These are phyloP conservation scores for Lizonia empirigonia DNA, from an alignment of 2,329 filamentous ascomycete genomes.

Conservation along the genomic window DNA sequence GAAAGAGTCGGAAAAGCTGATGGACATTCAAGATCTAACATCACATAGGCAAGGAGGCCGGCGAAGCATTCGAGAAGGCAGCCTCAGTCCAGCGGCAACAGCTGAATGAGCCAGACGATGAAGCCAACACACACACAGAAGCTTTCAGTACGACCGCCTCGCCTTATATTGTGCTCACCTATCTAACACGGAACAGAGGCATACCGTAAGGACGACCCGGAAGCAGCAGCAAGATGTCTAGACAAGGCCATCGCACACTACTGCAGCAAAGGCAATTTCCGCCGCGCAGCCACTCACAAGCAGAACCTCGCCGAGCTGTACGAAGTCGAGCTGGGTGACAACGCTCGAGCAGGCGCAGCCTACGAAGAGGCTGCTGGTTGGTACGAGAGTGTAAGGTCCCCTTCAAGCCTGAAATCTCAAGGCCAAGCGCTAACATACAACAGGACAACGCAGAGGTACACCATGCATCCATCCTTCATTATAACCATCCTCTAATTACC, in stretches of 20 bases:
- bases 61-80: constrained; percentile 81
- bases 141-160: constrained; percentile 68
- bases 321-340: constrained; percentile 79
- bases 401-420: not conserved
- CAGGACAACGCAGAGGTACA: constrained; percentile 48
- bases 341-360: constrained; percentile 76
- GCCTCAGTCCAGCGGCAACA: constrained; percentile 80
- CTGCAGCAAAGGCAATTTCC: constrained; percentile 86
- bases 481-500: constrained; percentile 33
- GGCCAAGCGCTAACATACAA: constrained; percentile 23
- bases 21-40: constrained; percentile 9
- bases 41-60: constrained; percentile 77
- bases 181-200: constrained; percentile 59
- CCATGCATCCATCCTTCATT: constrained; percentile 1
- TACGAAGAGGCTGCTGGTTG: constrained; percentile 87
- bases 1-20: not conserved
- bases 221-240: constrained; percentile 81
- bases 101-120: constrained; percentile 90
- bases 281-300: constrained; percentile 87
- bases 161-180: too few relatives aligned
- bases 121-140: constrained; percentile 84
- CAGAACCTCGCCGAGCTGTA: constrained; percentile 86
- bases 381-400: constrained; percentile 66
- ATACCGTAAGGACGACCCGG: constrained; percentile 82
- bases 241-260: constrained; percentile 83